Evolutionary conservation across 2,329 filamentous ascomycete genomes (phyloP).

Genomic region (Alternaria solani): DNA sequence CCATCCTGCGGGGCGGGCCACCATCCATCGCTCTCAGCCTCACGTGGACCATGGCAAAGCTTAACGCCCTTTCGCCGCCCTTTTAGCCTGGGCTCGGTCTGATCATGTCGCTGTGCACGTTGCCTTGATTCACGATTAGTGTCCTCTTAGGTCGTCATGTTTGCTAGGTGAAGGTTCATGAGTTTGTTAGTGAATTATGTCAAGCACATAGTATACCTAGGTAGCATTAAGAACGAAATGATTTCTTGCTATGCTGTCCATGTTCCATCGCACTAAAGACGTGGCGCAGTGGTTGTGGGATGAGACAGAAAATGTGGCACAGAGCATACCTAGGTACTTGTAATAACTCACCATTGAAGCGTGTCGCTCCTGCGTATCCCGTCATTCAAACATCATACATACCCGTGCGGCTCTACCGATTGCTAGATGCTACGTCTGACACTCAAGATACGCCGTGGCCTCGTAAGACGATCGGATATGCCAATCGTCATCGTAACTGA

Average conservation of each 20-base stretch:
- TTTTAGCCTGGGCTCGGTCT: background rate
- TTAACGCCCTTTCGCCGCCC: slow-evolving; percentile 15
- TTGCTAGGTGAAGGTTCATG: background rate
- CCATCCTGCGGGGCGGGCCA: slow-evolving; percentile 8
- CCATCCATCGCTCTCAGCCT: slow-evolving; percentile 9
- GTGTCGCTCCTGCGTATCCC: background rate
- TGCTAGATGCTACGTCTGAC: background rate
- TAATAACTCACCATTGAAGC: background rate
- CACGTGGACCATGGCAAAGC: background rate
- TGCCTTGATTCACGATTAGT: background rate
- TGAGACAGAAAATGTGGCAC: background rate
- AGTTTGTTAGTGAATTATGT: background rate
- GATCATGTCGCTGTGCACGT: background rate
- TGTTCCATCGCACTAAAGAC: background rate
- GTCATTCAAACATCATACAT: background rate
- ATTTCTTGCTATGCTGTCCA: background rate
- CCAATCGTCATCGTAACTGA: background rate
- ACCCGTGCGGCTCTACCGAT: background rate
- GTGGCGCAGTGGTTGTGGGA: background rate
- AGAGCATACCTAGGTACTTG: background rate
- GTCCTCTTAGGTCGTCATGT: background rate
- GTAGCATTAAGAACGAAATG: background rate
- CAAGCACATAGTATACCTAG: background rate
- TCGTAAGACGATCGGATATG: background rate
- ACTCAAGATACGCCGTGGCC: background rate